Percentiles rank a stretch among this genome's conserved stretches.
Evolutionary conservation across 176 grass and related monocot species (phyloP).

Genomic region (Bonia amplexicaulis): DNA sequence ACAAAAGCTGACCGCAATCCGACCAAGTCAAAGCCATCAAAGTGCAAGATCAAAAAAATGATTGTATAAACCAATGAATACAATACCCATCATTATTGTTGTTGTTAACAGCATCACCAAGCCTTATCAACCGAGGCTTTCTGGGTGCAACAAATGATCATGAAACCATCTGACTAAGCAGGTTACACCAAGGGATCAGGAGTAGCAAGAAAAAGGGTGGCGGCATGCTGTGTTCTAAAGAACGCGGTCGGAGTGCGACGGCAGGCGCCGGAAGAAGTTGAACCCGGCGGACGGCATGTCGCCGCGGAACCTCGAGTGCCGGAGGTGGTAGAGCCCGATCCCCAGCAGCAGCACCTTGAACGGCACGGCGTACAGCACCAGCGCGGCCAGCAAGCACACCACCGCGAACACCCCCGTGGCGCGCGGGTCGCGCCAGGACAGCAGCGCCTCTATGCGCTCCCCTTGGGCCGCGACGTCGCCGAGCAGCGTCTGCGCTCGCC

Average conservation of each 20-base stretch:
- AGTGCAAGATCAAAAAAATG: background rate
- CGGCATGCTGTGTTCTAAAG: slow-evolving; percentile 34
- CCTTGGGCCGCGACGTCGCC: slow-evolving; percentile 91
- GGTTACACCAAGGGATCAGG: background rate
- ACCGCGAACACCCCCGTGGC: slow-evolving; percentile 70
- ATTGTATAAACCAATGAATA: slow-evolving; percentile 33
- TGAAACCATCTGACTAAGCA: slow-evolving; percentile 4
- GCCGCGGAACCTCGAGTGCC: slow-evolving; percentile 85
- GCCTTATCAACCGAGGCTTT: slow-evolving; percentile 35
- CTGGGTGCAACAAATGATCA: slow-evolving; percentile 13
- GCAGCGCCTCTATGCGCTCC: slow-evolving; percentile 79
- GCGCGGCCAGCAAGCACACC: slow-evolving; percentile 48
- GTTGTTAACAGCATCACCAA: slow-evolving; percentile 1
- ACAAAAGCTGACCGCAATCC: background rate
- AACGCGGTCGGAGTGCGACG: slow-evolving; percentile 73
- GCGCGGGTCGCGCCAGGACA: slow-evolving; percentile 87
- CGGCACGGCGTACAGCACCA: slow-evolving; percentile 72
- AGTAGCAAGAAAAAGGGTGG: background rate
- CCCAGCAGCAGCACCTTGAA: slow-evolving; percentile 65
- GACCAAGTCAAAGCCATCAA: background rate
- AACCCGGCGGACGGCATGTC: slow-evolving; percentile 87
- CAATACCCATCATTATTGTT: slow-evolving; percentile 23
- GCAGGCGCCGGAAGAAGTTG: slow-evolving; percentile 95
- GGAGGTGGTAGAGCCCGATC: slow-evolving; percentile 79
- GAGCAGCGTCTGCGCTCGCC: slow-evolving; percentile 74